Base-by-base conservation (phyloP, 176 grass and related monocot genomes). In the Thinopyrum elongatum region DNA sequence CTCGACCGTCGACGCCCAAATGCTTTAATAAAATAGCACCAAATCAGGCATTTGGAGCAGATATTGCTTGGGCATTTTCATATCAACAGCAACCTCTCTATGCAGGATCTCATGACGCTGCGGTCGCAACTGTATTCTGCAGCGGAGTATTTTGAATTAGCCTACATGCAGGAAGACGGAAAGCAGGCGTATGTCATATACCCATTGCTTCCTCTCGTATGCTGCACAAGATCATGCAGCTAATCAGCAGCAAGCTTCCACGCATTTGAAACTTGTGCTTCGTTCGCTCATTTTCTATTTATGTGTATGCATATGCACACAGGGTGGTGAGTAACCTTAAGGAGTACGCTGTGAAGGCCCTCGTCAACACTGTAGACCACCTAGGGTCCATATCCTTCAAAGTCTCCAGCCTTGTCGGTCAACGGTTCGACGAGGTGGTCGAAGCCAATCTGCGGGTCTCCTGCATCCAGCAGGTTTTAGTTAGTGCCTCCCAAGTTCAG, bases 121-220 rank as follows among this genome's bases (percentile, higher is more conserved):
- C 87, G 88, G 83, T 91, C 85, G 19, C 95, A 97, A 68, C 76
- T 97, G 21, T 97, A 94, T 79, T 97, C 92, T 1, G 92, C 92
- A 28, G 95, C 95, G n/a, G 92, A 97, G 83, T 97, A 97, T 67
- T 97, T 94, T 9, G 95, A 97, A 83, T 55, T 92, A 84, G 83
- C 90, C 17, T 97, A 97, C 63, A 91, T 55, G 27, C 81, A 84
- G 30, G 84, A 94, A 75, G 85, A 91, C 0, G 81, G 83, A 46
- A 94, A 94, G 14, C 74, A 93, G 39, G 46, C 73, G 92, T 86
- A 90, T 26, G 84, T 64, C 21, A 21, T 62, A 19, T 46, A 82
- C 7, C 3, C 78, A 75, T 83, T 66, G 15, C 25, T 82, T 38
- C 81, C 6, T 77, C 30, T 23, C 6, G 4, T 84, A 58, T 72